phyloP scores from a whole-genome alignment of 1,139 yeast genomes.

The Debaryomyces singareniensis region DNA sequence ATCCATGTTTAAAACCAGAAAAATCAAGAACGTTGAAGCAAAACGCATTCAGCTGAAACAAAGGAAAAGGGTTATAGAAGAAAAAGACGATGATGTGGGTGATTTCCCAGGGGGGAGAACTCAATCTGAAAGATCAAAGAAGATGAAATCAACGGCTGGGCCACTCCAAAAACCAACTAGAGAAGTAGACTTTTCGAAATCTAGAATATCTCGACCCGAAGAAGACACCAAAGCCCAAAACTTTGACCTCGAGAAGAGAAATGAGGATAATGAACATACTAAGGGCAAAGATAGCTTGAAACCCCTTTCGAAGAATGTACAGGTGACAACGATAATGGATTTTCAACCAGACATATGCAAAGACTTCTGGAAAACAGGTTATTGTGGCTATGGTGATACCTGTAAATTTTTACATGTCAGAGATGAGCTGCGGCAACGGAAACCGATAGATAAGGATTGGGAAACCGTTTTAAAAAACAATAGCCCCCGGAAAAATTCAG shows the following conservation, averaged over 20 bases:
- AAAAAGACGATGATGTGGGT: too few species aligned
- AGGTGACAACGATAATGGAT: conserved; percentile 74
- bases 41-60: too few species aligned
- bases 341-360: conserved; percentile 95
- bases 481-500: conserved; percentile 3
- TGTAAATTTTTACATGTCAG: conserved; percentile 91
- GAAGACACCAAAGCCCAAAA: too few species aligned
- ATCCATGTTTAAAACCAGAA: not conserved
- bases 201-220: too few species aligned
- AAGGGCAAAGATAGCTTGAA: conserved; percentile 11
- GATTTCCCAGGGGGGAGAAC: too few species aligned
- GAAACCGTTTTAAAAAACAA: conserved; percentile 24
- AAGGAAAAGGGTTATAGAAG: too few species aligned
- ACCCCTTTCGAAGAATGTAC: conserved; percentile 46
- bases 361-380: conserved; percentile 87
- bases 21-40: too few species aligned
- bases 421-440: conserved; percentile 75
- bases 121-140: too few species aligned
- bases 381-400: conserved; percentile 97
- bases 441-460: conserved; percentile 73
- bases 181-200: too few species aligned
- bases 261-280: not conserved
- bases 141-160: too few species aligned
- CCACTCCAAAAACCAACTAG: too few species aligned
- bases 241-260: too few species aligned